phyloP scores from a whole-genome alignment of 139 green algal species.

The Chlamydomonas eustigma region DNA sequence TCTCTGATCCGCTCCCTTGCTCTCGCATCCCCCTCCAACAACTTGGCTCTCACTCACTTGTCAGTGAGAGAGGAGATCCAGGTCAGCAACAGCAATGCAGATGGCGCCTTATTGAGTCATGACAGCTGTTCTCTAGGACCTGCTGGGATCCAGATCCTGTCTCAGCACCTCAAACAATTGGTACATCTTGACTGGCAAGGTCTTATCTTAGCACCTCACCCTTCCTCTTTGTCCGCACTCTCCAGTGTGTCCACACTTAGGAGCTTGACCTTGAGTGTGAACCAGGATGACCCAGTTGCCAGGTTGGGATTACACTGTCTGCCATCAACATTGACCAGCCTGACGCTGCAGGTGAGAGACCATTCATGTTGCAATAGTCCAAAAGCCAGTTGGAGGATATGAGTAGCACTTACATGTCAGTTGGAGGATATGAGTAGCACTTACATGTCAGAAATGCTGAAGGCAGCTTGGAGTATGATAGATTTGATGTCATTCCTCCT shows the following conservation, averaged over 20 bases:
- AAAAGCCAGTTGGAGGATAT: too few species aligned
- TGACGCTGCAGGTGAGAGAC: slow-evolving; percentile 20
- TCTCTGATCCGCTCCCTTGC: too few species aligned
- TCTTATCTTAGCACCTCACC: not conserved
- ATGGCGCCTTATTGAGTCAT: not conserved
- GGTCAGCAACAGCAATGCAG: not conserved
- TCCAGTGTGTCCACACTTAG: not conserved
- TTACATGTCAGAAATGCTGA: too few species aligned
- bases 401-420: too few species aligned
- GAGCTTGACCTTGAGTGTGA: not conserved
- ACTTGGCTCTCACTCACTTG: not conserved
- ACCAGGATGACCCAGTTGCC: slow-evolving; percentile 3
- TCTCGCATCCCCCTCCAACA: too few species aligned
- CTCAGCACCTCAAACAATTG: not conserved
- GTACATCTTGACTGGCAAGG: slow-evolving; percentile 13
- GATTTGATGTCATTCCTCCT: too few species aligned
- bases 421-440: too few species aligned
- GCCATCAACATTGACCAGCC: not conserved
- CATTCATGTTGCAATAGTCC: too few species aligned
- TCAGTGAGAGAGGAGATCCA: slow-evolving; percentile 3
- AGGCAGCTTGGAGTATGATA: too few species aligned
- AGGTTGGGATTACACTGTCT: slow-evolving; percentile 17
- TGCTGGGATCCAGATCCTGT: not conserved
- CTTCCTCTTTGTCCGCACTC: not conserved
- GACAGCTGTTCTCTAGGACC: not conserved